Conservation (phyloP, 306 rosid genomes). For the Castanospermum australe region DNA sequence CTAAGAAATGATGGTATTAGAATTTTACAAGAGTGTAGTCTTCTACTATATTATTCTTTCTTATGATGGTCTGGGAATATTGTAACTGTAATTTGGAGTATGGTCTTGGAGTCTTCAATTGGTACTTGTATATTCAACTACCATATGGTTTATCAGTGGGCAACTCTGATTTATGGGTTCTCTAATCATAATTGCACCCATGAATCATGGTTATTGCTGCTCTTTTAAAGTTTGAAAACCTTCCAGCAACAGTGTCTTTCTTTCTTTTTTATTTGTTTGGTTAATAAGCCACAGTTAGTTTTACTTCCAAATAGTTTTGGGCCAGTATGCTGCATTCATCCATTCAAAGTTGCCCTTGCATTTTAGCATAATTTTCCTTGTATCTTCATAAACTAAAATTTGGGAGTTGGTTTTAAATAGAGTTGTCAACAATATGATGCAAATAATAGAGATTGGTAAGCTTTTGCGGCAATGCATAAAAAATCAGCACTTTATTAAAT, state of each 20-base stretch:
- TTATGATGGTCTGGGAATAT: not conserved
- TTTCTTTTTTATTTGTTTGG: not conserved
- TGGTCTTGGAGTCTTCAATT: not conserved
- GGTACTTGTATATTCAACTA: not conserved
- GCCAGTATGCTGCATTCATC: not conserved
- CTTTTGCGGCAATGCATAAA: not conserved
- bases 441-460: not conserved
- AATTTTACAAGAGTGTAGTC: not conserved
- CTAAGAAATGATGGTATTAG: not conserved
- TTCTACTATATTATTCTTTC: not conserved
- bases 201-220: constrained; percentile 8
- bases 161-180: not conserved
- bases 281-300: not conserved
- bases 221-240: not conserved
- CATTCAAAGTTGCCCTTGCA: not conserved
- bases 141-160: not conserved
- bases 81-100: not conserved
- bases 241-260: not conserved
- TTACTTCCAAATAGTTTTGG: not conserved
- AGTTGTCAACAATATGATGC: not conserved
- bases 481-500: too few relatives aligned
- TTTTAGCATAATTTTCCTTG: not conserved
- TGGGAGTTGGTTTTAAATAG: not conserved
- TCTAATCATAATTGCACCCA: not conserved
- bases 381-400: not conserved